Conservation (phyloP, 2,329 filamentous ascomycete species). For the Cordyceps tenuipes region DNA sequence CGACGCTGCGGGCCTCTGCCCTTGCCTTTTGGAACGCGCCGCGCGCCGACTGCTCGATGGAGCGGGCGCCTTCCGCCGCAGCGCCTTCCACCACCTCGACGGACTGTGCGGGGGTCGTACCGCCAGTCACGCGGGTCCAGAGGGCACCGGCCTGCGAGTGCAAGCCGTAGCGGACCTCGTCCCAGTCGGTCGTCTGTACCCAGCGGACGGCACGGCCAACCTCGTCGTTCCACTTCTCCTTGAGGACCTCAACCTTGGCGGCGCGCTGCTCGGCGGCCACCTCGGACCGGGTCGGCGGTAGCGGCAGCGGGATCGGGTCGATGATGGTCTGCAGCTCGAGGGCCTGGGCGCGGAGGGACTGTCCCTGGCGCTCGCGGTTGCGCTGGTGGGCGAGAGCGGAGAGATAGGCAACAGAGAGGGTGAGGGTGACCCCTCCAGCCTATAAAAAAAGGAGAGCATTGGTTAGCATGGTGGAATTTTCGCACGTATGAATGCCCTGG, state of each 20-base stretch:
- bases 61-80: slow-evolving; percentile 23
- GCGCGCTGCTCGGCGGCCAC: slow-evolving; percentile 43
- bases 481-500: not conserved
- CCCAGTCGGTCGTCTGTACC: slow-evolving; percentile 60
- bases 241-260: slow-evolving; percentile 56
- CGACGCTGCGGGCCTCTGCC: slow-evolving; percentile 20
- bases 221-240: slow-evolving; percentile 73
- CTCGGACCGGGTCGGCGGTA: slow-evolving; percentile 43
- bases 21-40: slow-evolving; percentile 26
- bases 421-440: slow-evolving; percentile 70
- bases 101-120: slow-evolving; percentile 15
- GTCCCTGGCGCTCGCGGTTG: slow-evolving; percentile 53
- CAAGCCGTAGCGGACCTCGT: slow-evolving; percentile 48
- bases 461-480: not conserved
- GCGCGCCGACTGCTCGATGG: slow-evolving; percentile 28
- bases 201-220: slow-evolving; percentile 57
- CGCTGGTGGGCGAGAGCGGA: slow-evolving; percentile 61
- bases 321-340: slow-evolving; percentile 44
- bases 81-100: slow-evolving; percentile 24
- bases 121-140: slow-evolving; percentile 32
- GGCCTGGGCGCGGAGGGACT: slow-evolving; percentile 48
- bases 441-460: slow-evolving; percentile 24
- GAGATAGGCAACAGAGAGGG: slow-evolving; percentile 64
- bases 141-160: slow-evolving; percentile 41
- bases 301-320: slow-evolving; percentile 38